Evolutionary conservation across 1,284 basidiomycete genomes (phyloP), one percentile per base, ranked within the genome.

Genomic region (Farysia itapuensis): DNA sequence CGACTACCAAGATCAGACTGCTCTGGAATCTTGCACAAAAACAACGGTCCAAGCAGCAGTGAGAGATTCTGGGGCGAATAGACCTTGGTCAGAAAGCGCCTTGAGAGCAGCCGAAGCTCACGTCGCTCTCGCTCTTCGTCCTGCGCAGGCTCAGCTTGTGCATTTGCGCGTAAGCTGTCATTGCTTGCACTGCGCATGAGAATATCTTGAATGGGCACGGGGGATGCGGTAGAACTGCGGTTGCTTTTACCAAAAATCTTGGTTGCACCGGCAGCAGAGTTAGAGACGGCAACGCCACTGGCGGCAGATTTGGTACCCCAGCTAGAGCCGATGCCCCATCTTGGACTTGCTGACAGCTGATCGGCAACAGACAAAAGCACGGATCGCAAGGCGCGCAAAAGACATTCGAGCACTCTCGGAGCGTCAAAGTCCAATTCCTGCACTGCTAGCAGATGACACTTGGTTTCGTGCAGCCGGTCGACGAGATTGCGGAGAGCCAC

Each of bases 261-360:
- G 37, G 54, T 43, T 6, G 47, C 41, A 26, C 52, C 52, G 20
- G 48, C 39, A 16, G 40, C 26, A 12, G 46, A 45, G 23, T 44
- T 43, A 21, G 60, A 25, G 28, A 51, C 48, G 8, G 61, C 39
- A 16, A 63, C 49, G 3, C 53, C 59, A 1, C 45, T 39, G 12
- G 56, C 16, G 4, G 39, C 47, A 8, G 47, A 42, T 23, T 45
- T 60, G n/a, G 50, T 49, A 4, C 65, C 67, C 42, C 61, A 64
- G 21, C 65, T 67, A 2, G 51, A 53, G n/a, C 71, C 71, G 26
- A 66, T 54, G 13, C 70, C 67, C 59, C 63, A 69, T n/a, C 69
- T 47, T 9, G 64, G 54, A 30, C 61, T 64, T 16, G 66, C 49
- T 3, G 65, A 51, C 15, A 74, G 47, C 26, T 72, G 65, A 23